Percentiles rank a stretch among this genome's conserved stretches.
Evolutionary conservation across 2,329 filamentous ascomycete species (phyloP).

Genomic region (Alternaria angustiovoidea): DNA sequence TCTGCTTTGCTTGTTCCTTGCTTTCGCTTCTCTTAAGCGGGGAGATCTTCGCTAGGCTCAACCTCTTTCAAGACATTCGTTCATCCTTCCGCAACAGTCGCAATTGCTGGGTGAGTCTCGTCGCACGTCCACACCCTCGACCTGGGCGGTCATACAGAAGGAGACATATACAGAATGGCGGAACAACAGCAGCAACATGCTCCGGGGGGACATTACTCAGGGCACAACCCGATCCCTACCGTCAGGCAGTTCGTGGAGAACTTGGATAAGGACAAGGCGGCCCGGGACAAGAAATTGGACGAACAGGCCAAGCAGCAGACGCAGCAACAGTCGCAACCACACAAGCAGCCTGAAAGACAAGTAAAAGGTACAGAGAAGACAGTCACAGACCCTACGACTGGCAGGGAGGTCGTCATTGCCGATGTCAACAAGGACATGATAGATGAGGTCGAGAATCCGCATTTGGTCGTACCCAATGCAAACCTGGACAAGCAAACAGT

Average conservation of each 20-base stretch:
- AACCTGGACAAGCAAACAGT: conserved; percentile 79
- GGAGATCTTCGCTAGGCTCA: conserved; percentile 11
- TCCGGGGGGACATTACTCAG: conserved; percentile 78
- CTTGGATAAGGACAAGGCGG: conserved; percentile 79
- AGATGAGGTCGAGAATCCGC: conserved; percentile 74
- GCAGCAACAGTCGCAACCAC: conserved; percentile 37
- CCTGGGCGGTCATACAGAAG: conserved; percentile 12
- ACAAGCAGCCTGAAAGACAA: conserved; percentile 58
- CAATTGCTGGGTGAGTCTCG: conserved; percentile 20
- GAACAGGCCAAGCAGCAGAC: conserved; percentile 42
- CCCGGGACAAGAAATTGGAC: conserved; percentile 77
- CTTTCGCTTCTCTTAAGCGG: conserved; percentile 22
- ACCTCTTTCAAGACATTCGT: conserved; percentile 3
- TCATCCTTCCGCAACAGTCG: conserved; percentile 10
- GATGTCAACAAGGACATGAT: conserved; percentile 77
- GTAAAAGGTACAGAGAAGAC: conserved; percentile 60
- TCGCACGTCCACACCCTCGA: conserved; percentile 6
- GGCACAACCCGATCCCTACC: conserved; percentile 83
- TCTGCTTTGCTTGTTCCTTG: conserved; percentile 23
- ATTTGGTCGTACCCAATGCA: conserved; percentile 85
- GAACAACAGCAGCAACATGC: conserved; percentile 57
- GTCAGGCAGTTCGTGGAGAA: conserved; percentile 83
- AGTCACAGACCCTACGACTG: conserved; percentile 89
- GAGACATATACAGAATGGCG: conserved; percentile 49
- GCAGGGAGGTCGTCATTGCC: conserved; percentile 84